Evolutionary conservation across 495 filamentous ascomycete species (phyloP).

Genomic region (Aspergillus baeticus): DNA sequence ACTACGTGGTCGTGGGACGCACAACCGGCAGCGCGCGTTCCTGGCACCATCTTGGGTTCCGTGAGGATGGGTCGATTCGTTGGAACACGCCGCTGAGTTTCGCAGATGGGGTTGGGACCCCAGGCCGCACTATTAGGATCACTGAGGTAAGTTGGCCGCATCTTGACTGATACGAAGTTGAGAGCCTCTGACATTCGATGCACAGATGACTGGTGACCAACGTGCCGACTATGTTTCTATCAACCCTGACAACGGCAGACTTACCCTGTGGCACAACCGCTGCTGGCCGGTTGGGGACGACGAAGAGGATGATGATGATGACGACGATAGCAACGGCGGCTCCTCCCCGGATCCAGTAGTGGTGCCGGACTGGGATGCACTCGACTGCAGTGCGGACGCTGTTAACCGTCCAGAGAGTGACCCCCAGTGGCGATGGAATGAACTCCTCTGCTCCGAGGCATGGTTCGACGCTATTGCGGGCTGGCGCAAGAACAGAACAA

Average conservation of each 20-base stretch:
- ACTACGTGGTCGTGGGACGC: background rate
- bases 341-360: too few species aligned
- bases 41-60: slow-evolving; percentile 3
- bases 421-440: too few species aligned
- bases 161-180: too few species aligned
- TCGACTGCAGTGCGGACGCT: too few species aligned
- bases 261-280: background rate
- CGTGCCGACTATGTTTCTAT: background rate
- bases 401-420: too few species aligned
- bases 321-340: too few species aligned
- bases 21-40: background rate
- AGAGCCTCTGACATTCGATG: background rate
- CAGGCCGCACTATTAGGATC: background rate
- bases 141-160: too few species aligned
- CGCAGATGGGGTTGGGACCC: background rate
- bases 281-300: background rate
- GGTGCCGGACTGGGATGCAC: too few species aligned
- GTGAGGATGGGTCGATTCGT: background rate
- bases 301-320: too few species aligned
- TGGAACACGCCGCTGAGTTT: slow-evolving; percentile 1
- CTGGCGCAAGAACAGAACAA: too few species aligned
- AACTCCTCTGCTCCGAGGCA: too few species aligned
- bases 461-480: too few species aligned
- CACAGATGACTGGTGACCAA: background rate
- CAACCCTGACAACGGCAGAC: background rate